Evolutionary conservation across 768 basidiomycete species (phyloP), one percentile per base, ranked within the genome.

Genomic region (Pholiota conissans): DNA sequence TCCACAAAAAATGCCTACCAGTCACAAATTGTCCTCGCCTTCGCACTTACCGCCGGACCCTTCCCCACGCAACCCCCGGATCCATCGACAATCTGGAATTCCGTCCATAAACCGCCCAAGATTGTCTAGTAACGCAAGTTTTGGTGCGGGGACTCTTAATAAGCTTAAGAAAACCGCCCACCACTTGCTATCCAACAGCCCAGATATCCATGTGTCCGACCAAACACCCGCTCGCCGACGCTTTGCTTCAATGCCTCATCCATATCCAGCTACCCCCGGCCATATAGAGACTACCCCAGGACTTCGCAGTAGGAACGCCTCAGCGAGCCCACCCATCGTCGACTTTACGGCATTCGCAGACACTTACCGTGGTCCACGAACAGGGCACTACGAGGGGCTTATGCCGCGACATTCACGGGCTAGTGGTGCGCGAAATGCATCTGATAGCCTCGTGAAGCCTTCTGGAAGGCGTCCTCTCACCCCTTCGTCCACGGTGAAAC

Each of bases 311-410:
- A 27, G 47, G 26, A 28, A n/a, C 32, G 61, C 32, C 28, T 24
- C 50, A 16, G 56, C 28, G 3, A 69, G 65, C 28, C 67, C 67
- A 37, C 69, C 69, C 0, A 61, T 70, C 24, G 58, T 67, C 13
- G 69, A 70, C 51, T 70, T 68, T 52, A 68, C 65, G 3, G 52
- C 48, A 20, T 70, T 68, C 42, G 67, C 65, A 27, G 66, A 68
- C 22, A 65, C 58, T 18, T 70, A 65, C 50, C 66, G 65, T 16
- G 63, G 59, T 3, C 63, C 66, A 24, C 55, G 67, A 24, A 58
- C 37, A 5, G 59, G 59, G 20, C 37, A 35, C 7, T 64, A 64
- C 18, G 65, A 66, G 42, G 65, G 65, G 11, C 53, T 65, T 16
- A 39, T 61, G 7, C 5, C 20, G 3, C 42, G 42, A 24, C 22